Conservation (phyloP, 139 green algal genomes). For the Chlorella sp. region DNA sequence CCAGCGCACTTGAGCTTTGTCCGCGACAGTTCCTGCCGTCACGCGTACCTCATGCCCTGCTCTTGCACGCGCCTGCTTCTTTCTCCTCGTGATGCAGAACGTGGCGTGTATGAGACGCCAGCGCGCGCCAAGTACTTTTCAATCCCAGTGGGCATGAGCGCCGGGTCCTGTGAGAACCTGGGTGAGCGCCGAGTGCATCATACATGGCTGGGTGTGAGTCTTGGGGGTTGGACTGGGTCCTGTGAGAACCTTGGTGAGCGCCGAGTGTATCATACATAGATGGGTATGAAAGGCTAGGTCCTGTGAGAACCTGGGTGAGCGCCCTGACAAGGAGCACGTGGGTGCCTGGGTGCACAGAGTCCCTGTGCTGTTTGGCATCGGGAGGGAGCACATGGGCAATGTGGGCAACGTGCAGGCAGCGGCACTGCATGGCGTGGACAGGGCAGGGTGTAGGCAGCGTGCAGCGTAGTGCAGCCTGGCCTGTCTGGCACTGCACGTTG, state of each 20-base stretch:
- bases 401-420: no score
- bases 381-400: no score
- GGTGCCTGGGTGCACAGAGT: not conserved
- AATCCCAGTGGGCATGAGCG: conserved; percentile 30
- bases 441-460: not conserved
- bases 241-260: not conserved
- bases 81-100: no score
- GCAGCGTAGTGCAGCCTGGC: not conserved
- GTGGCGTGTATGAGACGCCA: conserved; percentile 16
- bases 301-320: not conserved
- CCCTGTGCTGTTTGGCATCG: not conserved
- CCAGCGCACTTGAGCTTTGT: no score
- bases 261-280: no score
- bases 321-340: not conserved
- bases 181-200: conserved; percentile 5
- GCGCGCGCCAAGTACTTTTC: conserved; percentile 16
- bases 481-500: not conserved
- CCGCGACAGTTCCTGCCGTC: no score
- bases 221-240: not conserved
- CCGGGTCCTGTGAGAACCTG: conserved; percentile 21
- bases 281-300: not conserved
- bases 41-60: no score
- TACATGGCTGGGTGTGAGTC: not conserved
- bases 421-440: no score
- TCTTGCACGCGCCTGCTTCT: no score